Evolutionary conservation across 148 eudicot species (phyloP).

Genomic region (Spergularia bocconei): DNA sequence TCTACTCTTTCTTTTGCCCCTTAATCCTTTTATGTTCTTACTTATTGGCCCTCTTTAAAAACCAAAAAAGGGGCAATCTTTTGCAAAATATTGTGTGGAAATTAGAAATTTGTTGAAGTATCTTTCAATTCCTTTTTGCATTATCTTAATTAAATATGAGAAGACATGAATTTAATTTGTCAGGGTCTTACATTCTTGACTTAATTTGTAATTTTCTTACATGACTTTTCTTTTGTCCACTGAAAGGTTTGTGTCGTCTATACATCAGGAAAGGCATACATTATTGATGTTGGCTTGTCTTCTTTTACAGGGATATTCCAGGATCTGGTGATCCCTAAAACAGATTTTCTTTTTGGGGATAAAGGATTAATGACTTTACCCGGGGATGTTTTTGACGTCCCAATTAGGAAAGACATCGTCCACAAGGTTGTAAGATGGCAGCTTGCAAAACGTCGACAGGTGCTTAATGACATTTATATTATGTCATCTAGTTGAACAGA

Average conservation of each 20-base stretch:
- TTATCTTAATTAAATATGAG: too few relatives aligned
- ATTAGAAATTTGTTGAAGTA: too few relatives aligned
- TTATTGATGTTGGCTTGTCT: conserved; percentile 10
- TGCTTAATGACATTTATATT: conserved; percentile 23
- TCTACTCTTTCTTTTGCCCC: too few relatives aligned
- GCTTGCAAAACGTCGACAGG: conserved; percentile 98
- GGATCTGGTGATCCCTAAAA: conserved; percentile 83
- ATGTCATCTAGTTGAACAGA: neutral
- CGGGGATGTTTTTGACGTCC: conserved; percentile 97
- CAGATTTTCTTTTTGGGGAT: conserved; percentile 78
- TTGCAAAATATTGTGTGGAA: too few relatives aligned
- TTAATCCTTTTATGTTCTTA: too few relatives aligned
- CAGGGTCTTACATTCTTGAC: too few relatives aligned
- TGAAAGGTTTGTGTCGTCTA: neutral
- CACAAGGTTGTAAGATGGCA: conserved; percentile 99
- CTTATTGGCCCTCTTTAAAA: too few relatives aligned
- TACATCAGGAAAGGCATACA: neutral
- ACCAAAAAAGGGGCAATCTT: too few relatives aligned
- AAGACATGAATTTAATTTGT: too few relatives aligned
- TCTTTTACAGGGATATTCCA: conserved; percentile 55
- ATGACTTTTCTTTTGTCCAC: neutral
- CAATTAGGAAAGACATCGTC: conserved; percentile 90
- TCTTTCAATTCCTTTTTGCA: too few relatives aligned
- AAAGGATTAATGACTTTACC: conserved; percentile 81
- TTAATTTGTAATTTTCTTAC: too few relatives aligned